phyloP scores from a whole-genome alignment of 2,329 filamentous ascomycete species.

The Sporothrix brasiliensis region DNA sequence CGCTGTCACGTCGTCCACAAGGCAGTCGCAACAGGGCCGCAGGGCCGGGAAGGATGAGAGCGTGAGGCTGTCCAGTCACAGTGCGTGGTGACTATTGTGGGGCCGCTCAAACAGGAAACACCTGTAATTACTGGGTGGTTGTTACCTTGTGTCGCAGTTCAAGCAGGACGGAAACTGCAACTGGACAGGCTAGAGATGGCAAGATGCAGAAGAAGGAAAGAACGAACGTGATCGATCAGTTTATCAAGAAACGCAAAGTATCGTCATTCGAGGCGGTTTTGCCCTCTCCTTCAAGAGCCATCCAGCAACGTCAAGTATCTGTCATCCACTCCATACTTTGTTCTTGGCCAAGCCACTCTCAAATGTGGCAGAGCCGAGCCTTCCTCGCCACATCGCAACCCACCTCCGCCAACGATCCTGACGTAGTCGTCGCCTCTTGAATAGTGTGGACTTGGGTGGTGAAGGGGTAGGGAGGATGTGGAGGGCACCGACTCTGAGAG shows the following conservation, averaged over 20 bases:
- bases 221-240: neutral
- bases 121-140: neutral
- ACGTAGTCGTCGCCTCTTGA: constrained; percentile 6
- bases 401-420: constrained; percentile 7
- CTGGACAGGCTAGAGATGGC: constrained; percentile 1
- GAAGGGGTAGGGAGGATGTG: neutral
- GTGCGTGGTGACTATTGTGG: constrained; percentile 16
- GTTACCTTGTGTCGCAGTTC: neutral
- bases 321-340: neutral
- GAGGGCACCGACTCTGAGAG: neutral
- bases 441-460: neutral
- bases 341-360: constrained; percentile 19
- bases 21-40: constrained; percentile 17
- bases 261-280: neutral
- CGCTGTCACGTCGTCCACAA: constrained; percentile 10
- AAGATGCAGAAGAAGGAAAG: neutral
- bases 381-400: neutral
- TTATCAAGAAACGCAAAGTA: neutral
- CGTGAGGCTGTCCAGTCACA: constrained; percentile 20
- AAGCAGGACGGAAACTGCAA: constrained; percentile 10
- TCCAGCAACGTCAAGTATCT: neutral
- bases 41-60: neutral
- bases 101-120: neutral
- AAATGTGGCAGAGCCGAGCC: constrained; percentile 1
- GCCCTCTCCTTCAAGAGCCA: neutral